Base-by-base conservation (phyloP, 163 green algal species). In the Chloromonas sp. region DNA sequence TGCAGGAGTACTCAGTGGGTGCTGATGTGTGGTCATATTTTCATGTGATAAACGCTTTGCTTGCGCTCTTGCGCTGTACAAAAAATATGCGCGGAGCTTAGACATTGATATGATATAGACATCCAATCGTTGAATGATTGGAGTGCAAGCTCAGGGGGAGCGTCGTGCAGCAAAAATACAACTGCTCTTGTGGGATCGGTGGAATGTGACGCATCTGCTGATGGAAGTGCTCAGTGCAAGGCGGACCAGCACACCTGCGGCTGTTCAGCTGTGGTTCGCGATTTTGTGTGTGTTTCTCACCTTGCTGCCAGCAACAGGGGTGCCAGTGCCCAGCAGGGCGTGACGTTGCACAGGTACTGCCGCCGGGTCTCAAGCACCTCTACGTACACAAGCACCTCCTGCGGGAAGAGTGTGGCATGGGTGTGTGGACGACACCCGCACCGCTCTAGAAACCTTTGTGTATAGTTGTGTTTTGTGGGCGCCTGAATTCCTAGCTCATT, bases 331-430 rank as follows among this genome's bases (percentile, higher is more conserved):
- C 85, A 89, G n/a, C 83, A 13, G 1, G 88, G 88, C 0, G 85
- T 91, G 36, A 89, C 3, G 61, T 84, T 74, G 59, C 83, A 89
- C 62, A 91, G 80, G 85, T 88, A 91, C 85, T 89, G 88, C 59
- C 85, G 82, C 71, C 88, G 81, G 0, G 88, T 91, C 66, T 91
- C 88, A 8, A 91, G 85, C 8, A 89, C 79, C 86, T 91, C 85
- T 8, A 58, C 58, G 78, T 88, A 91, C 74, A 87, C 59, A 61
- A 91, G 82, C 84, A 91, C 79, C 82, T 89, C 82, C 82, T 84
- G 82, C 70, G 60, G 3, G 1, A 60, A 36, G 36, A 36, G 36
- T 36, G 36, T 36, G 36, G 36, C 36, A 36, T 36, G 36, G 36
- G 36, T 36, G 36, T 36, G 36, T 36, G 36, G 36, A 36, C 36